These are phyloP conservation scores for Endothia cerciana DNA, from an alignment of 2,329 filamentous ascomycete genomes.

Conservation along the genomic window DNA sequence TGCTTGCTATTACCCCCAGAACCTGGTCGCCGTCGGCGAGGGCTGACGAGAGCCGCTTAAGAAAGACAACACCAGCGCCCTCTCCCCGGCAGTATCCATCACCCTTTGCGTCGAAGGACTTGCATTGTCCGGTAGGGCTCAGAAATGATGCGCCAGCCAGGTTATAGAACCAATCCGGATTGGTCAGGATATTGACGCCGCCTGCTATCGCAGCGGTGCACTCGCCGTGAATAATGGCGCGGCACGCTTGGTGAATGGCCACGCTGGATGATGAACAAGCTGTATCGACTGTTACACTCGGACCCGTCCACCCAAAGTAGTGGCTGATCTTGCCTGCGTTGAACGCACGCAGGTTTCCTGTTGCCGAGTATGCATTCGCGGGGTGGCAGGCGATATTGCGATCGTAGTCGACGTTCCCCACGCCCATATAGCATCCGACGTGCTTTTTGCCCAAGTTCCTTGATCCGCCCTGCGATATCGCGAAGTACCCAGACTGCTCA, in stretches of 20 bases:
- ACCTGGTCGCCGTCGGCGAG: constrained; percentile 50
- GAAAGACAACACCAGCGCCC: constrained; percentile 46
- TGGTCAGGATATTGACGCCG: constrained; percentile 34
- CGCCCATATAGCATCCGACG: constrained; percentile 44
- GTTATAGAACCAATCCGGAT: constrained; percentile 33
- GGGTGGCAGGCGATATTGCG: constrained; percentile 43
- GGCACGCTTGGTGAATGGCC: constrained; percentile 41
- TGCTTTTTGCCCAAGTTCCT: background rate
- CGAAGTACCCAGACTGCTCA: constrained; percentile 34
- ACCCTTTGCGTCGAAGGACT: constrained; percentile 37
- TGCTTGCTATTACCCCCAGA: constrained; percentile 43
- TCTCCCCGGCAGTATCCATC: constrained; percentile 59
- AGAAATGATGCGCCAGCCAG: constrained; percentile 38
- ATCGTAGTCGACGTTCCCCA: constrained; percentile 44
- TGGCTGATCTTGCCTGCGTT: constrained; percentile 40
- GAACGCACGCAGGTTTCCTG: constrained; percentile 40
- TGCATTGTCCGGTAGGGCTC: constrained; percentile 38
- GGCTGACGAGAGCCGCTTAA: constrained; percentile 52
- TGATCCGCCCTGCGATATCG: background rate
- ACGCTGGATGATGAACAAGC: constrained; percentile 44
- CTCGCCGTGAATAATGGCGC: constrained; percentile 35
- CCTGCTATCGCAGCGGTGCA: constrained; percentile 36
- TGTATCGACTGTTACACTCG: constrained; percentile 40
- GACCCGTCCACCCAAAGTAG: constrained; percentile 43
- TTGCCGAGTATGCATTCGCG: constrained; percentile 42